phyloP scores from a whole-genome alignment of 257 asterid species.

The Solanum bulbocastanum region DNA sequence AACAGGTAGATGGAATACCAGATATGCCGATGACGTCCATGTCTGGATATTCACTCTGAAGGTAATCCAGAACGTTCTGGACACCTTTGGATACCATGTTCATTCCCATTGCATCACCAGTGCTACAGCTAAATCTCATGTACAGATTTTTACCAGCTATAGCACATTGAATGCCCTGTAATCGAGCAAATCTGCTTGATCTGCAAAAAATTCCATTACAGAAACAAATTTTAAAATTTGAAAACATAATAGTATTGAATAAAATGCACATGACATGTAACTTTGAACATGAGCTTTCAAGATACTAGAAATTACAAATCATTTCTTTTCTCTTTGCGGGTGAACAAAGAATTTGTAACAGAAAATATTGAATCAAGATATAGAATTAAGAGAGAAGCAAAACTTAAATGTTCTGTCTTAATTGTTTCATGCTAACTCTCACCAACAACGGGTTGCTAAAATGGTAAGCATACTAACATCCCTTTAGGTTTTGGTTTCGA shows the following conservation, averaged over 20 bases:
- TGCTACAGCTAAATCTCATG: slow-evolving; percentile 40
- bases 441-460: not conserved
- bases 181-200: slow-evolving; percentile 43
- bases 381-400: not conserved
- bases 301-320: not conserved
- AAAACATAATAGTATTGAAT: not conserved
- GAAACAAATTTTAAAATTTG: not conserved
- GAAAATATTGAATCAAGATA: not conserved
- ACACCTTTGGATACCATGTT: slow-evolving; percentile 57
- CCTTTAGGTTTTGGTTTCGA: no score
- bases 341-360: not conserved
- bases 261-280: not conserved
- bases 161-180: slow-evolving; percentile 36
- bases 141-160: slow-evolving; percentile 45
- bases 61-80: slow-evolving; percentile 41
- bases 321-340: not conserved
- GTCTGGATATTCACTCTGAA: slow-evolving; percentile 35
- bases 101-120: slow-evolving; percentile 68
- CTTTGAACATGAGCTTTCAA: not conserved
- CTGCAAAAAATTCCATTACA: slow-evolving; percentile 7
- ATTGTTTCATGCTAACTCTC: not conserved
- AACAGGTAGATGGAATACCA: slow-evolving; percentile 13
- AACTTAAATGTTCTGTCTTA: not conserved
- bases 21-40: slow-evolving; percentile 50
- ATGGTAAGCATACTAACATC: not conserved